Conservation (phyloP, 495 filamentous ascomycete genomes). For the Antarctomyces pellizariae region DNA sequence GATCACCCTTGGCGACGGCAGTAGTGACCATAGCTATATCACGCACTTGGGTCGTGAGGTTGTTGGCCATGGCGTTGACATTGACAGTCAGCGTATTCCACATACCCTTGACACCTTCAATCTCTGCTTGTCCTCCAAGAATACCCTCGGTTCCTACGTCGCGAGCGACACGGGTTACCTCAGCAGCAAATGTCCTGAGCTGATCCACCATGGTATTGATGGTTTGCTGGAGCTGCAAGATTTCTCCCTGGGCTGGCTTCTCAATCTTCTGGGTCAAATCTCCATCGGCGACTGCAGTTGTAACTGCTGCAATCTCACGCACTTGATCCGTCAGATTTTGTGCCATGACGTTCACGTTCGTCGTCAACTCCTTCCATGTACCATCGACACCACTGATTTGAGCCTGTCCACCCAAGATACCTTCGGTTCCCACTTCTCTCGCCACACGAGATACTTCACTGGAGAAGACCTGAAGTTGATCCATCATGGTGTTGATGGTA, state of each 20-base stretch:
- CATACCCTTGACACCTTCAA: slow-evolving; percentile 58
- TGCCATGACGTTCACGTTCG: slow-evolving; percentile 98
- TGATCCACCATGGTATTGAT: slow-evolving; percentile 99
- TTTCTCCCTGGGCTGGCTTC: slow-evolving; percentile 83
- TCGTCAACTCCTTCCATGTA: slow-evolving; percentile 93
- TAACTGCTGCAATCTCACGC: slow-evolving; percentile 91
- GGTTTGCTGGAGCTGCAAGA: slow-evolving; percentile 85
- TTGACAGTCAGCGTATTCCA: slow-evolving; percentile 98
- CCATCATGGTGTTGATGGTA: slow-evolving; percentile 97
- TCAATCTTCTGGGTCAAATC: slow-evolving; percentile 94
- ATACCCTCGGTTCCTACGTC: slow-evolving; percentile 97
- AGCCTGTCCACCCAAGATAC: slow-evolving; percentile 89
- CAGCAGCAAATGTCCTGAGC: slow-evolving; percentile 84
- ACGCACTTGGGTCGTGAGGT: slow-evolving; percentile 89
- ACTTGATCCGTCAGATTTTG: slow-evolving; percentile 50
- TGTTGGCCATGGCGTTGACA: slow-evolving; percentile 96
- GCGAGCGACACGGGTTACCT: slow-evolving; percentile 87
- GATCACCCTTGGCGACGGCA: slow-evolving; percentile 83
- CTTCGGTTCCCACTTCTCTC: slow-evolving; percentile 92
- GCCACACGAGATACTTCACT: slow-evolving; percentile 92
- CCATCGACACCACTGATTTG: slow-evolving; percentile 86
- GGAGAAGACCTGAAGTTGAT: slow-evolving; percentile 91
- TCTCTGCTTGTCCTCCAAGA: slow-evolving; percentile 87
- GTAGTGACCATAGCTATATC: slow-evolving; percentile 99
- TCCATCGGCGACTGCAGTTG: slow-evolving; percentile 87